These are phyloP conservation scores for Cupressus sempervirens DNA, from an alignment of 75 land plant genomes.

Conservation along the genomic window DNA sequence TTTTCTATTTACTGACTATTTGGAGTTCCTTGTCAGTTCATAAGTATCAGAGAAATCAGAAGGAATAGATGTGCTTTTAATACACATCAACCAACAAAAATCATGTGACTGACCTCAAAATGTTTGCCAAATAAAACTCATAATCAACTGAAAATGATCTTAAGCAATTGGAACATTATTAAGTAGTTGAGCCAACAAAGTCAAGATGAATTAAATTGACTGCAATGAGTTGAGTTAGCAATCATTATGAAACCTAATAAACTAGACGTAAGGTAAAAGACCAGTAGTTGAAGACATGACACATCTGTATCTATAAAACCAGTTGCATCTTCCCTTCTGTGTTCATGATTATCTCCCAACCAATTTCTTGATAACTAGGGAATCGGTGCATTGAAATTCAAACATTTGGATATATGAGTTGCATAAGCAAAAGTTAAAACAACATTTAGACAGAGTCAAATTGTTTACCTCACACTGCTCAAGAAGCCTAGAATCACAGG, in stretches of 20 bases:
- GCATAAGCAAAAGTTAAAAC: not conserved
- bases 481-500: slow-evolving; percentile 38
- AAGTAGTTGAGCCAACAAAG: not conserved
- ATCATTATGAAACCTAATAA: not conserved
- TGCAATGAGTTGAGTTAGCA: not conserved
- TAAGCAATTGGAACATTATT: not conserved
- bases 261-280: not conserved
- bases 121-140: not conserved
- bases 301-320: not conserved
- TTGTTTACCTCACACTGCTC: slow-evolving; percentile 55
- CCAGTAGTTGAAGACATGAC: not conserved
- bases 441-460: not conserved
- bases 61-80: not conserved
- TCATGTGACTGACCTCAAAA: not conserved
- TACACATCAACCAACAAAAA: not conserved
- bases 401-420: not conserved
- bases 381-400: not conserved
- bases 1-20: not conserved
- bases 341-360: not conserved
- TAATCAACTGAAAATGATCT: not conserved
- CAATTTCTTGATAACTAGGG: not conserved
- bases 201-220: not conserved
- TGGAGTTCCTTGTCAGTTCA: not conserved
- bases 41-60: not conserved
- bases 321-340: not conserved